These are phyloP conservation scores for Ananas comosus DNA, from an alignment of 176 grass and related monocot species.

Conservation along the genomic window DNA sequence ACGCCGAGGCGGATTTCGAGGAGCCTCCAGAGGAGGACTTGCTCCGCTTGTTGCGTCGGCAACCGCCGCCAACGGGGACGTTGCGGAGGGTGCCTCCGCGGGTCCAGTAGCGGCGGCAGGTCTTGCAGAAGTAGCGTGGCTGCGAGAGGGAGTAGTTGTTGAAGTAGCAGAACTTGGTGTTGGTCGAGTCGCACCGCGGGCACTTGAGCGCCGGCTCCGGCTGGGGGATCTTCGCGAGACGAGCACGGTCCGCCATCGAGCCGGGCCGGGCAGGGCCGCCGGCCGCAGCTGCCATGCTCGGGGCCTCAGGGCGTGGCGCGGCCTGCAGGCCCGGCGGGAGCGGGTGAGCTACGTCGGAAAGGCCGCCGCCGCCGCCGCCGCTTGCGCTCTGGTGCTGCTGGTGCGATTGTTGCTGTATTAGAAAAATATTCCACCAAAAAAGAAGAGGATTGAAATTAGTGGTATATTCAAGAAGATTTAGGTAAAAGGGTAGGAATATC, in stretches of 20 bases:
- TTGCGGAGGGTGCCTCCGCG: constrained; percentile 88
- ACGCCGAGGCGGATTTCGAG: constrained; percentile 9
- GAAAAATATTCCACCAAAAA: constrained; percentile 7
- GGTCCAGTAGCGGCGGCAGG: constrained; percentile 99
- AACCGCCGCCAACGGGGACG: constrained; percentile 86
- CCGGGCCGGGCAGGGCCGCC: constrained; percentile 15
- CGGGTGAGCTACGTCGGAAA: constrained; percentile 27
- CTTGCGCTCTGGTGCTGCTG: constrained; percentile 35
- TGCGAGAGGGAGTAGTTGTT: constrained; percentile 99
- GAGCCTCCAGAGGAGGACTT: constrained; percentile 45
- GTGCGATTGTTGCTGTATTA: constrained; percentile 51
- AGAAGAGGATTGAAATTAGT: not conserved
- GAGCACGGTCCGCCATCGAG: constrained; percentile 75
- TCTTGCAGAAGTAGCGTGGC: constrained; percentile 99
- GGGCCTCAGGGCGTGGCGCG: constrained; percentile 6
- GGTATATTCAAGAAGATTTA: constrained; percentile 76
- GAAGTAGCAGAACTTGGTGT: constrained; percentile 99
- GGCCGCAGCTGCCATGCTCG: constrained; percentile 3
- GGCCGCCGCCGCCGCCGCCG: constrained; percentile 14
- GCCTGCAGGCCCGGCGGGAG: constrained; percentile 22
- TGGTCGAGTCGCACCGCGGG: constrained; percentile 89
- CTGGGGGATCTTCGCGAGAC: constrained; percentile 63
- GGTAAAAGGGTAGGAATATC: constrained; percentile 13
- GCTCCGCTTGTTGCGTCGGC: constrained; percentile 87
- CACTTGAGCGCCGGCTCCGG: constrained; percentile 80